Conservation (phyloP, 768 basidiomycete species). For the Tephrocybe sp. region DNA sequence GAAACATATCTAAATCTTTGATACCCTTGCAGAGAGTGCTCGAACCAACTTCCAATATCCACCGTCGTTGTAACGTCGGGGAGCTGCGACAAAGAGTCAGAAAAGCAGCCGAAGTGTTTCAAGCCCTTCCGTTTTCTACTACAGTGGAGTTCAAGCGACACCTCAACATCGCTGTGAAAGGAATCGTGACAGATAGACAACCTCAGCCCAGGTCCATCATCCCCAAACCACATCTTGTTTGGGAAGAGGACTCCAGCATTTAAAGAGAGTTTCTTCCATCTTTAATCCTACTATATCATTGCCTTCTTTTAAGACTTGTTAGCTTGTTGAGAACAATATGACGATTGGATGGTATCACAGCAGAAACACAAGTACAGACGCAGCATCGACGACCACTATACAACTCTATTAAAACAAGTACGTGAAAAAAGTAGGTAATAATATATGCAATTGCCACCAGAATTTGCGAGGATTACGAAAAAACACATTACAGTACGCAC, state of each 20-base stretch:
- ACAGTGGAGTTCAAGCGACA: constrained; percentile 22
- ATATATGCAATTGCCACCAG: background rate
- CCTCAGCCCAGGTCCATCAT: constrained; percentile 12
- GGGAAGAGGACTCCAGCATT: constrained; percentile 24
- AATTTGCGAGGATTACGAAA: background rate
- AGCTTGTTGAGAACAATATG: too few relatives aligned
- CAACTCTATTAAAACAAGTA: background rate
- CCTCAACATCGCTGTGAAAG: constrained; percentile 29
- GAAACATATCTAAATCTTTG: constrained; percentile 8
- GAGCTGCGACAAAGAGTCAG: constrained; percentile 26
- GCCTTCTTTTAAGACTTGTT: too few relatives aligned
- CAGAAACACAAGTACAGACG: background rate
- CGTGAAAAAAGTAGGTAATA: background rate
- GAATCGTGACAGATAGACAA: constrained; percentile 26
- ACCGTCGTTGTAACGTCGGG: constrained; percentile 21
- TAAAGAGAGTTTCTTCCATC: too few relatives aligned
- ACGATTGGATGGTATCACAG: constrained; percentile 3
- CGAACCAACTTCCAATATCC: constrained; percentile 28
- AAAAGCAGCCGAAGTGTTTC: constrained; percentile 27
- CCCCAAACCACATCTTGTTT: constrained; percentile 19
- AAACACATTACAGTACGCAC: background rate
- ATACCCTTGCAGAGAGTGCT: constrained; percentile 20
- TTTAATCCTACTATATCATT: background rate
- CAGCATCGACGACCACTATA: background rate
- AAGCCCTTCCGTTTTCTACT: constrained; percentile 19